Evolutionary conservation across 176 grass and related monocot genomes (phyloP), one percentile per base, ranked within the genome.

Genomic region (Lolium multiflorum): DNA sequence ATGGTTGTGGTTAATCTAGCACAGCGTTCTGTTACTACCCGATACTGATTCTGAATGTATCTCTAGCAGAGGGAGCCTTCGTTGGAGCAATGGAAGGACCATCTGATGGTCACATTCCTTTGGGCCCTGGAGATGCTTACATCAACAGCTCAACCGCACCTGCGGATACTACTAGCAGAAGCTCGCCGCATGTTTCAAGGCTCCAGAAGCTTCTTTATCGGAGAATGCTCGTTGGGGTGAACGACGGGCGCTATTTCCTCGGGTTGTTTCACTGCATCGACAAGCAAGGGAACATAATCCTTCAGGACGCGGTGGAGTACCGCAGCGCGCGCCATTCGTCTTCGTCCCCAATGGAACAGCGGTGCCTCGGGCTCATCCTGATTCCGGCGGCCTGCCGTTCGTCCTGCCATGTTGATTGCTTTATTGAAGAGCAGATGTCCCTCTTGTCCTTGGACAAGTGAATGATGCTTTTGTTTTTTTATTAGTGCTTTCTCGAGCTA

Each of bases 281-380:
- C 76, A 98, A 98, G 78, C 90, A 94, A 81, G 97, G 97, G 21
- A 96, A 98, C 68, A 98, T 98, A 43, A 94, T 98, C 86, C 90
- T 98, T 6, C 97, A 96, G 83, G 94, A 98, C 15, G 92, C 94
- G 0, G 92, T 98, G 79, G 97, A 96, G 85, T 94, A 98, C 81
- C 86, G 92, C 9, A 90, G 63, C n/a, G 67, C 79, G 17, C 66
- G 88, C 9, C 80, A 61, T 2, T 91, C 88, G 0, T 75, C 66
- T 3, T 71, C 84, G 35, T 56, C 84, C 10, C 90, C 84, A 0
- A 86, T 83, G 54, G 97, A 98, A 25, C 92, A 98, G 72, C 79
- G 97, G 12, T 82, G 92, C 47, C 90, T 98, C 5, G 97, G 97
- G 9, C 90, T 98, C 58, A 96, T 98, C 77, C 85, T 98, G 22